Evolutionary conservation across 768 basidiomycete species (phyloP).

Genomic region (Serendipita sp.): DNA sequence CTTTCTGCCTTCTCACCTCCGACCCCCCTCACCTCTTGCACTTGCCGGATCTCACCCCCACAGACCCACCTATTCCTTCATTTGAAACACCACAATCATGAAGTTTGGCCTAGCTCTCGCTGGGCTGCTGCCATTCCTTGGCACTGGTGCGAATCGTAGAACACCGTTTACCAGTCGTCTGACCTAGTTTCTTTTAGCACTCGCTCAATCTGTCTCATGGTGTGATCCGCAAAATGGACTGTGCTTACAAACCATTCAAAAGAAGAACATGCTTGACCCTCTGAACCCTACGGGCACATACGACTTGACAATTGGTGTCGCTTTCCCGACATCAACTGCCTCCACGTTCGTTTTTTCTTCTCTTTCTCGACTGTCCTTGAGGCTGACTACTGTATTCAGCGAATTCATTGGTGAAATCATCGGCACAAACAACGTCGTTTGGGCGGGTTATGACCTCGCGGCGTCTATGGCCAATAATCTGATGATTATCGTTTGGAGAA

Average conservation of each 20-base stretch:
- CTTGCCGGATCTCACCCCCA: not conserved
- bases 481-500: constrained; percentile 46
- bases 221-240: not conserved
- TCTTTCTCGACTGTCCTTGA: not conserved
- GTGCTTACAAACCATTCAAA: not conserved
- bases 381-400: not conserved
- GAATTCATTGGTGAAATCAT: constrained; percentile 53
- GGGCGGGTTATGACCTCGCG: constrained; percentile 36
- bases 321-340: not conserved
- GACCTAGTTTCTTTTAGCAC: not conserved
- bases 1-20: not conserved
- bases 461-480: constrained; percentile 41
- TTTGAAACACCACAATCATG: not conserved
- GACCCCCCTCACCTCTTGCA: not conserved
- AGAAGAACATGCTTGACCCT: not conserved
- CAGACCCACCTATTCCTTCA: not conserved
- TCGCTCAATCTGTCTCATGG: not conserved
- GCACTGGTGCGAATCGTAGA: not conserved
- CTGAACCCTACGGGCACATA: not conserved
- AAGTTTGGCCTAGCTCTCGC: constrained; percentile 1
- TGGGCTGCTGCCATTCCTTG: constrained; percentile 3
- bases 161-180: not conserved
- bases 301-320: constrained; percentile 1
- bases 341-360: not conserved
- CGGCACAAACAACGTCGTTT: constrained; percentile 36